Percentiles rank a stretch among this genome's conserved stretches.
phyloP scores from a whole-genome alignment of 2,329 filamentous ascomycete species.

The Macrophomina tecta region DNA sequence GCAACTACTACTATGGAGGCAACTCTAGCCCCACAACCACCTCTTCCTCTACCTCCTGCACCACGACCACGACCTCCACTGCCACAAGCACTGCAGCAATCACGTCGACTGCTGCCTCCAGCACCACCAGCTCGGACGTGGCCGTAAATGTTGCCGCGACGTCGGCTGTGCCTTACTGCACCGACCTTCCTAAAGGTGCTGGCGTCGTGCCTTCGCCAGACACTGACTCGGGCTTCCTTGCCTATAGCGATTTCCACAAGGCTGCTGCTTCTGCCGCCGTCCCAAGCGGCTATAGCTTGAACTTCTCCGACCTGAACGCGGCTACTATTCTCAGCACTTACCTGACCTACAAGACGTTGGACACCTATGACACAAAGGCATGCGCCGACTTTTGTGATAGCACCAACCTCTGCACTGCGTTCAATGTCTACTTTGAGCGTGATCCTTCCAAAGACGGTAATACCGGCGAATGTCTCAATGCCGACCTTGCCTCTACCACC shows the following conservation, averaged over 20 bases:
- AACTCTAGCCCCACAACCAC: neutral
- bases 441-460: slow-evolving; percentile 30
- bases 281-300: slow-evolving; percentile 21
- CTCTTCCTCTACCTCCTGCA: neutral
- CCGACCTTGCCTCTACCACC: slow-evolving; percentile 30
- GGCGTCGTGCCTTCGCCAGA: slow-evolving; percentile 17
- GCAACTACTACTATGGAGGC: neutral
- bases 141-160: neutral
- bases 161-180: neutral
- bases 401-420: slow-evolving; percentile 31
- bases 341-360: slow-evolving; percentile 30
- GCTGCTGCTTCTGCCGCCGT: neutral
- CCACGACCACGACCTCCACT: neutral
- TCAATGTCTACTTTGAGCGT: slow-evolving; percentile 36
- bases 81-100: neutral
- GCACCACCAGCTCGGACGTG: neutral
- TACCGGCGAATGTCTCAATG: slow-evolving; percentile 29
- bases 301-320: slow-evolving; percentile 28
- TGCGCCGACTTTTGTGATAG: slow-evolving; percentile 31
- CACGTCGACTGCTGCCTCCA: neutral
- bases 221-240: slow-evolving; percentile 4
- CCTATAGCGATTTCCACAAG: neutral
- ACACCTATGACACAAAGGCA: slow-evolving; percentile 28
- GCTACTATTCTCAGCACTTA: slow-evolving; percentile 30
- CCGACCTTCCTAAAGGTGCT: slow-evolving; percentile 1